Evolutionary conservation across 2,329 filamentous ascomycete species (phyloP), one percentile per base, ranked within the genome.

Genomic region (Neopestalotiopsis sp.): DNA sequence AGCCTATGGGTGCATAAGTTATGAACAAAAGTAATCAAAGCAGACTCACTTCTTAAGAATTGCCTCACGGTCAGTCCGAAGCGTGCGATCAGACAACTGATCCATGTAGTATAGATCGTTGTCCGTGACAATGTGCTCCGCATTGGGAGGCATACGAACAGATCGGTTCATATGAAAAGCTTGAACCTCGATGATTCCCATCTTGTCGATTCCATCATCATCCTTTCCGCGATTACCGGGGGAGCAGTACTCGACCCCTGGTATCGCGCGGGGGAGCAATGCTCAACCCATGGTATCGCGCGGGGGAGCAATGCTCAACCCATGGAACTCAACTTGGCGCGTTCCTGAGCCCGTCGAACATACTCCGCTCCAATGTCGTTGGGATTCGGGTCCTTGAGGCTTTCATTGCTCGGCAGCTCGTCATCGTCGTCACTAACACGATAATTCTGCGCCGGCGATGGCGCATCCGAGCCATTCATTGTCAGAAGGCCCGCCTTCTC

Each of bases 291-390:
- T 24, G 24, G 24, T 24, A 24, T 24, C 24, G 24, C 34, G 6
- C 6, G 34, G 34, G 34, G 34, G 34, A 38, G 34, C 34, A 38
- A 10, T 38, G 34, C 34, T 38, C 34, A 38, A 10, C 34, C 34
- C 34, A 10, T 38, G 34, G 6, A 38, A 38, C 10, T 38, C 34
- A 38, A 38, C 6, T 38, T 38, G 68, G 78, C 72, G 9, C 80
- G 74, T 70, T 80, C 79, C 72, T 80, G 74, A 63, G 85, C 86
- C 58, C 77, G 80, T 70, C 78, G 78, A 40, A 87, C 77, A 71
- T 86, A 88, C 74, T 1, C 73, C 1, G 61, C 72, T n/a, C 73
- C 42, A 38, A 64, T 24, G 24, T 64, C 61, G 12, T 32, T 70
- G 70, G 63, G 70, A 17, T n/a, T 10, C 30, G 38, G 38, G 5